These are phyloP conservation scores for Solanum dulcamara DNA, from an alignment of 257 asterid genomes.

Conservation along the genomic window DNA sequence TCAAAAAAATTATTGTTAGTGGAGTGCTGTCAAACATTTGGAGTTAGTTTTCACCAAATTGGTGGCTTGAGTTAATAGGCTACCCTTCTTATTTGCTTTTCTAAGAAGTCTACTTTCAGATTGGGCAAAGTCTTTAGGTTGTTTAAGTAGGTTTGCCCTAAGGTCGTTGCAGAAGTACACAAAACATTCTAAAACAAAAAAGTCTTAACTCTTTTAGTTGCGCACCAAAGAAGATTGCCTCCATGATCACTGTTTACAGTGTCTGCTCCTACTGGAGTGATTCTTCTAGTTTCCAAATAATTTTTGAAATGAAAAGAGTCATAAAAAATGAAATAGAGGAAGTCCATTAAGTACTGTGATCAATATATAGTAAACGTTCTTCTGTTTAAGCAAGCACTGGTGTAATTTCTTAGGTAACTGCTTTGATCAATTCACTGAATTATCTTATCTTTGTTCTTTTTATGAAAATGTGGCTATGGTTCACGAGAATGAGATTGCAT, in stretches of 20 bases:
- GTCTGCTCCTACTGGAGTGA: not conserved
- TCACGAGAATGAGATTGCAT: not conserved
- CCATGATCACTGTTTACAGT: not conserved
- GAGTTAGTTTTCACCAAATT: not conserved
- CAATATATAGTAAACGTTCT: not conserved
- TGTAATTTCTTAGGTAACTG: not conserved
- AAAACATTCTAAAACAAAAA: not conserved
- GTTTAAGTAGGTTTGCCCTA: not conserved
- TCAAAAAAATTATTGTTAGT: not conserved
- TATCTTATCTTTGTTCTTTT: not conserved
- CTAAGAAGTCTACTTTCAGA: not conserved
- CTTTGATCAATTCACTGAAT: not conserved
- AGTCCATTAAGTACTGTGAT: not conserved
- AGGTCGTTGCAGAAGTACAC: not conserved
- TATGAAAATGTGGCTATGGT: not conserved
- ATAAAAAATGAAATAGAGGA: not conserved
- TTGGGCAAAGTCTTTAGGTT: not conserved
- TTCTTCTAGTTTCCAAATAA: not conserved
- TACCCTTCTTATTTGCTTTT: not conserved
- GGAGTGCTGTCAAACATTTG: not conserved
- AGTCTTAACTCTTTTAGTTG: not conserved
- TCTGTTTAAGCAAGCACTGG: not conserved
- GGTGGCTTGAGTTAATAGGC: not conserved
- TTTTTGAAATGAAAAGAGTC: not conserved
- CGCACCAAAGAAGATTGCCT: not conserved